These are phyloP conservation scores for Ophiostoma sp. DNA, from an alignment of 2,329 filamentous ascomycete species.

Conservation along the genomic window DNA sequence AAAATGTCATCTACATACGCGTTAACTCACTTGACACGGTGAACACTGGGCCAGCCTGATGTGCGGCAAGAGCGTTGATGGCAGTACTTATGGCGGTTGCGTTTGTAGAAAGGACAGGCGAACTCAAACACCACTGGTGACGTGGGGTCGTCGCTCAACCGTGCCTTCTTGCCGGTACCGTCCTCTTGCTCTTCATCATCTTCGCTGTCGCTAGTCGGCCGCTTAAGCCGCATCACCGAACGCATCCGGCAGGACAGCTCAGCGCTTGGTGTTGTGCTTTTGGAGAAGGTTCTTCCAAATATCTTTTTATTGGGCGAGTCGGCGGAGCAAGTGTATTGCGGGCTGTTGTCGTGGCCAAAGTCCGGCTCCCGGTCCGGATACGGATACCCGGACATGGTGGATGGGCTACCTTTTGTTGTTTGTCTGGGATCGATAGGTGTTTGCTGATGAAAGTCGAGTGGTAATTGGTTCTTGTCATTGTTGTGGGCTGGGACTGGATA, in stretches of 20 bases:
- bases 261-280: not conserved
- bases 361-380: not conserved
- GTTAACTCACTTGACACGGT: slow-evolving; percentile 41
- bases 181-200: slow-evolving; percentile 17
- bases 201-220: slow-evolving; percentile 1
- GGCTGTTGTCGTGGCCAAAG: not conserved
- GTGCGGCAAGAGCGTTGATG: slow-evolving; percentile 40
- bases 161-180: slow-evolving; percentile 16
- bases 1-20: not conserved
- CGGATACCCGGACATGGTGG: not conserved
- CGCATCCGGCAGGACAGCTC: not conserved
- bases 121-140: slow-evolving; percentile 22
- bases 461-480: not conserved
- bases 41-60: slow-evolving; percentile 42
- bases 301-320: not conserved
- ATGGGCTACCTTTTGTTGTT: not conserved
- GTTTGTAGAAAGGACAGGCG: slow-evolving; percentile 45
- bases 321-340: not conserved
- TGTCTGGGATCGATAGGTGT: not conserved
- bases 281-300: not conserved
- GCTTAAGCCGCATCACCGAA: not conserved
- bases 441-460: not conserved
- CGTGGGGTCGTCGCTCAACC: slow-evolving; percentile 24
- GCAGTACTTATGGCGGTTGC: slow-evolving; percentile 40
- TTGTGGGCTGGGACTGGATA: not conserved